Evolutionary conservation across 805 yeast genomes (phyloP), one percentile per base, ranked within the genome.

Genomic region (Saccharomycopsis sp.): DNA sequence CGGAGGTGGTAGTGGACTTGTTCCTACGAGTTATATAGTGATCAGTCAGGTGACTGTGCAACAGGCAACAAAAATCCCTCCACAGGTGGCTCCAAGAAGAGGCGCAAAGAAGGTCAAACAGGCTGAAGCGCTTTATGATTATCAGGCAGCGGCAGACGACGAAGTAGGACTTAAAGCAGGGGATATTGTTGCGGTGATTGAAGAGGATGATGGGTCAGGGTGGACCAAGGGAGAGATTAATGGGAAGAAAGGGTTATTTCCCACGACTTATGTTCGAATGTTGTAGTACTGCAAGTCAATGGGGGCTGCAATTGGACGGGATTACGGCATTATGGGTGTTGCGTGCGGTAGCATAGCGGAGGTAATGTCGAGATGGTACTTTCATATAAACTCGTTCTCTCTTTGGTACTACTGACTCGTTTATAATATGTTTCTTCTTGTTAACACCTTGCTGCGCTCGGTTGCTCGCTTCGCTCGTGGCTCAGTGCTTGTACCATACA

Each of bases 221-320:
- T 94, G 99, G 99, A 92, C 97, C 1, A 87, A 85, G 64, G 98
- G 97, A 12, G 93, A 88, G 68, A 60, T 86, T 3, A 75, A 82
- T 62, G 94, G 93, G 0, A 63, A 62, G 5, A 74, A 73, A 19
- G 96, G 96, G 0, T 68, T 87, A 57, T 85, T 89, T 70, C 98
- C 98, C 3, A 84, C 94, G 0, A 76, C 87, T 61, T 92, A 92
- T 69, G 63, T 52, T 15, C 42, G 53, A 22, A 22, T 54, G 23
- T 38, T 58, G 23, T 57, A 52, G 38, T 29, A n/a, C n/a, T n/a
- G n/a, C n/a, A n/a, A n/a, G n/a, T n/a, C n/a, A n/a, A n/a, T n/a
- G n/a, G n/a, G n/a, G n/a, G n/a, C n/a, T n/a, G n/a, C n/a, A n/a
- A n/a, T n/a, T n/a, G n/a, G n/a, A n/a, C n/a, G n/a, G 38, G 38